Evolutionary conservation across 1,284 basidiomycete species (phyloP), one percentile per base, ranked within the genome.

Genomic region (Rhizoctonia solani): DNA sequence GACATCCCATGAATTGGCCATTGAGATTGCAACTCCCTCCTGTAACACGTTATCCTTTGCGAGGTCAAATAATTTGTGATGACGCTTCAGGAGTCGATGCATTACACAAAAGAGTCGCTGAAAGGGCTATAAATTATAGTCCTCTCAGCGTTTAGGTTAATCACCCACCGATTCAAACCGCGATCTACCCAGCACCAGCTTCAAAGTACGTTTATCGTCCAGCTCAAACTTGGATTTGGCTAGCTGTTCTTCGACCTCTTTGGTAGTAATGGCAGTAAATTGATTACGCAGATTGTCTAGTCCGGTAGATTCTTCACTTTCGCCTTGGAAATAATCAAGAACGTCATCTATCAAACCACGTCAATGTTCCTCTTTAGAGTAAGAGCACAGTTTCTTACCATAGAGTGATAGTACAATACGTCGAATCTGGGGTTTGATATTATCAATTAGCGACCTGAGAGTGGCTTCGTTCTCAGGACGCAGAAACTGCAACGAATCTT

Each of bases 21-120:
- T 63, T 5, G 47, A 19, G 37, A 63, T 13, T 8, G 49, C 42
- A 14, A 63, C 49, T 37, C 46, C n/a, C n/a, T n/a, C n/a, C n/a
- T n/a, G 59, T 6, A 63, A 34, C 14, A 49, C 47, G 9, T 63
- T 63, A 29, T 52, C 47, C 25, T 63, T 63, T 13, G 41, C 59
- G n/a, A 63, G 50, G 27, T 63, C 59, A 21, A 63, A 63, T 37
- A 53, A 52, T 25, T 63, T 63, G 27, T 63, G 59, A 27, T 63
- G 59, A 13, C 49, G 37, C 23, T 63, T 63, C 16, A 63, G 44
- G 5, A 63, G 25, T 1, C 49, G 59, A 25, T 63, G 59, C 21
- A 63, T 63, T 16, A 63, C 59, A 32, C 59, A 63, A n/a, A 63
- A 41, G 47, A 63, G 39, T 52, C 47, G 50, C 59, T 63, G 29